Percentiles rank a stretch among this genome's conserved stretches.
Evolutionary conservation across 192 early-diverging fungal genomes (phyloP).

Genomic region (Linnemannia hyalina): DNA sequence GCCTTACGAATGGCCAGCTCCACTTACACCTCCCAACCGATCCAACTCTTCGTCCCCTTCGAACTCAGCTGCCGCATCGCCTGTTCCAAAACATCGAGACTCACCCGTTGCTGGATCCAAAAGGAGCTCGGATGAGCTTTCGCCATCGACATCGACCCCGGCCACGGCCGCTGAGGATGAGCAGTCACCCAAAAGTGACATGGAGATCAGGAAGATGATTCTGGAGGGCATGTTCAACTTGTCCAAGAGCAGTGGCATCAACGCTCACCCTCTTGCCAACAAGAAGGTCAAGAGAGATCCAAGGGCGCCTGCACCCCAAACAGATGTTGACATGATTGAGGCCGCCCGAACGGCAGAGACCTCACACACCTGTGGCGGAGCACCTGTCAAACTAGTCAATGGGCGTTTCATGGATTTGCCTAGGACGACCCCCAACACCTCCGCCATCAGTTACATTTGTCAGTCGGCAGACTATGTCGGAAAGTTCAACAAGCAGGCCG

Average conservation of each 20-base stretch:
- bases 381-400: conserved; percentile 1
- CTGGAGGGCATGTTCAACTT: conserved; percentile 38
- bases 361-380: not conserved
- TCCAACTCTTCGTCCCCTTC: not conserved
- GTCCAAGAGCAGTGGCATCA: conserved; percentile 1
- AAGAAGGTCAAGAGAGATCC: conserved; percentile 34
- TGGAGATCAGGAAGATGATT: conserved; percentile 21
- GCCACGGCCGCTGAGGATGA: not conserved
- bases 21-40: not conserved
- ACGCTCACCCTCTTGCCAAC: not conserved
- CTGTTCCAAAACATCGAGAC: not conserved
- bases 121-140: conserved; percentile 20
- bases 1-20: conserved; percentile 7
- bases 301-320: conserved; percentile 14
- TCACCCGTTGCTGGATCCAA: conserved; percentile 17
- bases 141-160: not conserved
- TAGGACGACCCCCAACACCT: conserved; percentile 62
- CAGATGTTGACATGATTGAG: conserved; percentile 32
- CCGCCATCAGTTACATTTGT: conserved; percentile 79
- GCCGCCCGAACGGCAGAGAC: conserved; percentile 1
- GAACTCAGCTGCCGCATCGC: conserved; percentile 2
- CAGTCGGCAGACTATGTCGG: conserved; percentile 80
- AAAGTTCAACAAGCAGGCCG: conserved; percentile 82
- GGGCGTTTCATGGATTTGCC: conserved; percentile 45
- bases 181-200: no score